These are phyloP conservation scores for Cercospora janseana DNA, from an alignment of 2,329 filamentous ascomycete genomes.

Conservation along the genomic window DNA sequence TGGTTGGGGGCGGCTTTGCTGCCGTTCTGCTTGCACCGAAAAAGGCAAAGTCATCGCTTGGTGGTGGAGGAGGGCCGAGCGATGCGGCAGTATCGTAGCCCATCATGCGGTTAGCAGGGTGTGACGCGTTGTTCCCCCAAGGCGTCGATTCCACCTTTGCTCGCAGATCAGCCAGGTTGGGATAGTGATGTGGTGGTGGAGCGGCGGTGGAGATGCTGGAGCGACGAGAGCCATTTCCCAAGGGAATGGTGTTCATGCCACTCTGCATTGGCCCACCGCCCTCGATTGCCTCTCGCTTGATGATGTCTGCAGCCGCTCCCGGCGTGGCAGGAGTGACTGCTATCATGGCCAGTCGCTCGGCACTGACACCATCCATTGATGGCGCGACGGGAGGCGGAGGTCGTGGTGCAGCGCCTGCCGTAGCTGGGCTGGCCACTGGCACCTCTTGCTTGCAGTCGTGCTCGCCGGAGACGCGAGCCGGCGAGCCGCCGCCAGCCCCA, in stretches of 20 bases:
- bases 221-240: neutral
- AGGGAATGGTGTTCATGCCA: constrained; percentile 6
- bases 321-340: constrained; percentile 2
- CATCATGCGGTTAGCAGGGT: constrained; percentile 2
- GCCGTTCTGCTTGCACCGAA: neutral
- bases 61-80: neutral
- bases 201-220: neutral
- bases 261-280: neutral
- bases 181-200: neutral
- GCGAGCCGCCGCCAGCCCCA: neutral
- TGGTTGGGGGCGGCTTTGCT: neutral
- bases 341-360: constrained; percentile 13
- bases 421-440: too few species aligned
- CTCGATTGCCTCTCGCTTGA: neutral
- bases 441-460: neutral
- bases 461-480: neutral
- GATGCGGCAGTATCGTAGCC: neutral
- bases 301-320: neutral
- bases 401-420: too few species aligned
- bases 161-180: neutral
- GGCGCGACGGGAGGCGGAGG: neutral
- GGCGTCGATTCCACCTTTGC: neutral
- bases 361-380: constrained; percentile 9
- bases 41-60: neutral
- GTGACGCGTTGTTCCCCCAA: neutral